phyloP scores from a whole-genome alignment of 176 grass and related monocot species.

The Zoysia pacifica region DNA sequence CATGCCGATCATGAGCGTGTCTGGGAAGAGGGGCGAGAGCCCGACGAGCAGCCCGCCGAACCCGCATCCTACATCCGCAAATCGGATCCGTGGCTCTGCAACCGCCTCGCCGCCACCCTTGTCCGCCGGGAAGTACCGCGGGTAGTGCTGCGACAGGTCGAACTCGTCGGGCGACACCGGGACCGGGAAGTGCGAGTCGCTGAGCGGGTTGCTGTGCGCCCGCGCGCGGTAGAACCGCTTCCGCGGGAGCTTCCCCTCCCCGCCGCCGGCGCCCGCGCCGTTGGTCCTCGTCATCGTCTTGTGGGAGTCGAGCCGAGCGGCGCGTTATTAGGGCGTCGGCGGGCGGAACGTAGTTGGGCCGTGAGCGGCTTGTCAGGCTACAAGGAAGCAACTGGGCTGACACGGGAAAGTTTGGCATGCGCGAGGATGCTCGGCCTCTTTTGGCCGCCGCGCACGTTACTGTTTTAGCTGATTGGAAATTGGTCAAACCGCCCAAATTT shows the following conservation, averaged over 20 bases:
- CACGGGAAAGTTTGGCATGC: not conserved
- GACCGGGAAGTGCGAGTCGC: constrained; percentile 93
- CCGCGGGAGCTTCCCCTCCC: constrained; percentile 57
- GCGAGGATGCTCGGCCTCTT: not conserved
- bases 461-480: too few relatives aligned
- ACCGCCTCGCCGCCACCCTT: not conserved
- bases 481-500: too few relatives aligned
- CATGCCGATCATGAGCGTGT: constrained; percentile 96
- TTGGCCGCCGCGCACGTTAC: too few relatives aligned
- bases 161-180: constrained; percentile 68
- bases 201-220: constrained; percentile 91
- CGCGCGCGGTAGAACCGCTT: constrained; percentile 86
- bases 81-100: constrained; percentile 44
- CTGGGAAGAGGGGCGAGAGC: constrained; percentile 73
- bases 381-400: not conserved
- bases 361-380: not conserved
- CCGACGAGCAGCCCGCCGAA: constrained; percentile 75
- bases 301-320: not conserved
- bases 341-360: too few relatives aligned
- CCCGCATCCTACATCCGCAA: constrained; percentile 77
- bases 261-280: not conserved
- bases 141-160: constrained; percentile 71
- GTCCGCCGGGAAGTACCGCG: constrained; percentile 50
- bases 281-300: constrained; percentile 37
- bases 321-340: constrained; percentile 24